These are phyloP conservation scores for Linum trigynum DNA, from an alignment of 345 rosid species.

Conservation along the genomic window DNA sequence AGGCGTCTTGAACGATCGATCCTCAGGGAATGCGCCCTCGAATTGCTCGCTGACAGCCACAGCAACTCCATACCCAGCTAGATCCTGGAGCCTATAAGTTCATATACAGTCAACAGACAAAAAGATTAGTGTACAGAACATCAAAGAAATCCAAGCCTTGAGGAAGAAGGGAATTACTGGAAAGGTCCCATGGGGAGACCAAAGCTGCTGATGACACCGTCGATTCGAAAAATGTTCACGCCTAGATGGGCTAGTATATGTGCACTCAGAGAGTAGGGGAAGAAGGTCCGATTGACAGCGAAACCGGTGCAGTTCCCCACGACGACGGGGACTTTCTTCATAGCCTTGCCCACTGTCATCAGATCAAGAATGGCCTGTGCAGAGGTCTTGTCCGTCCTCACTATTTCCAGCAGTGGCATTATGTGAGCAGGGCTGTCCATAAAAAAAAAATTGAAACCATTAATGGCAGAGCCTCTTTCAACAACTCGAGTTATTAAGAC, in stretches of 20 bases:
- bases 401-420: slow-evolving; percentile 95
- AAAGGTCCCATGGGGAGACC: slow-evolving; percentile 96
- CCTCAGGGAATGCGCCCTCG: slow-evolving; percentile 44
- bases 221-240: slow-evolving; percentile 83
- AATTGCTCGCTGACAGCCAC: slow-evolving; percentile 52
- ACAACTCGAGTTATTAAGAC: background rate
- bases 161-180: slow-evolving; percentile 50
- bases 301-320: slow-evolving; percentile 95
- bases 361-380: slow-evolving; percentile 88
- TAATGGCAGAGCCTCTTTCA: background rate
- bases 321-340: slow-evolving; percentile 91
- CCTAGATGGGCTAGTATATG: slow-evolving; percentile 66
- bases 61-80: slow-evolving; percentile 83
- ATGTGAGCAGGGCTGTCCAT: slow-evolving; percentile 83
- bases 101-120: slow-evolving; percentile 2
- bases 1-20: slow-evolving; percentile 50
- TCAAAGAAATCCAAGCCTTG: background rate
- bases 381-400: slow-evolving; percentile 69
- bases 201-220: slow-evolving; percentile 57
- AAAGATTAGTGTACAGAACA: background rate
- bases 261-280: slow-evolving; percentile 72
- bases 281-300: slow-evolving; percentile 87
- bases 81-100: slow-evolving; percentile 68
- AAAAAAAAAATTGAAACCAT: slow-evolving; percentile 4
- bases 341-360: slow-evolving; percentile 68